Conservation (phyloP, 257 asterid species). For the Penstemon eatonii region DNA sequence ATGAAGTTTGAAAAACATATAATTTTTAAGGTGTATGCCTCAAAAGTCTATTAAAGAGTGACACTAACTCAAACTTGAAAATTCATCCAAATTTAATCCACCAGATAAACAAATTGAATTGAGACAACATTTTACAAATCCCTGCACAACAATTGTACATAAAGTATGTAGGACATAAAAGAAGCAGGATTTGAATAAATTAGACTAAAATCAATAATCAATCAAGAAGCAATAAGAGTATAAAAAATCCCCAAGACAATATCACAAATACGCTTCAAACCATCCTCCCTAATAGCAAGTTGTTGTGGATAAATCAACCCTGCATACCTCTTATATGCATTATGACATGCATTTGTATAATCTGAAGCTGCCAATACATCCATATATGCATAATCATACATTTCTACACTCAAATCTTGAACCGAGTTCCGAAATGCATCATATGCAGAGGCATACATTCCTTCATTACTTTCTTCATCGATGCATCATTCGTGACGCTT, state of each 20-base stretch:
- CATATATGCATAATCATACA: slow-evolving; percentile 80
- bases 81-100: background rate
- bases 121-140: background rate
- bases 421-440: slow-evolving; percentile 56
- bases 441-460: slow-evolving; percentile 72
- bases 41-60: no score
- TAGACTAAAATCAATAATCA: background rate
- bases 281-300: slow-evolving; percentile 62
- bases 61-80: no score
- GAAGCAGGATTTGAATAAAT: background rate
- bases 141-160: background rate
- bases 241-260: slow-evolving; percentile 71
- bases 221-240: slow-evolving; percentile 42
- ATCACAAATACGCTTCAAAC: slow-evolving; percentile 71
- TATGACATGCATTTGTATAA: slow-evolving; percentile 70
- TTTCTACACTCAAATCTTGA: slow-evolving; percentile 52
- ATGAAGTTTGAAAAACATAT: no score
- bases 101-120: slow-evolving; percentile 2
- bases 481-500: slow-evolving; percentile 33
- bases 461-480: slow-evolving; percentile 46
- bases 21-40: no score
- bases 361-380: slow-evolving; percentile 86
- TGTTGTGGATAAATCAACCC: slow-evolving; percentile 57
- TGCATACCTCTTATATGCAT: slow-evolving; percentile 49
- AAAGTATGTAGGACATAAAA: background rate